Conservation (phyloP, 805 yeast species). For the Torulaspora indica region DNA sequence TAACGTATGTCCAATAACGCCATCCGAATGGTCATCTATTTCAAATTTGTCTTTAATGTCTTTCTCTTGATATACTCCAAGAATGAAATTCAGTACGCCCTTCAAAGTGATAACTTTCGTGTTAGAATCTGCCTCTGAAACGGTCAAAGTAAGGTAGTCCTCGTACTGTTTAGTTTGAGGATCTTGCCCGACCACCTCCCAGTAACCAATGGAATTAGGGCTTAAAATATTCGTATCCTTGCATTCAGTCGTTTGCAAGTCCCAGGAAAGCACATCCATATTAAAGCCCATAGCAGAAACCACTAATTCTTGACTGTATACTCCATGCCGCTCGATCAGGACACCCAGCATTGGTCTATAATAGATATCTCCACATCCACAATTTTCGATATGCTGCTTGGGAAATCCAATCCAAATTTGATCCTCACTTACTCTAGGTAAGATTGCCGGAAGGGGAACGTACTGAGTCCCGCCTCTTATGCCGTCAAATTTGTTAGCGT, state of each 20-base stretch:
- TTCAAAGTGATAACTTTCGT: slow-evolving; percentile 36
- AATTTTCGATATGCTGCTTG: slow-evolving; percentile 15
- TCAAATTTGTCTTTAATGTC: slow-evolving; percentile 13
- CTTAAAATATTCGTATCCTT: slow-evolving; percentile 14
- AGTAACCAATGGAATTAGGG: slow-evolving; percentile 18
- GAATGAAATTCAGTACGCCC: slow-evolving; percentile 38
- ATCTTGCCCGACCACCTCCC: slow-evolving; percentile 20
- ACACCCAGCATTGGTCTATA: slow-evolving; percentile 21
- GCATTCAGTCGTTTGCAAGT: slow-evolving; percentile 15
- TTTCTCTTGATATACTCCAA: slow-evolving; percentile 31
- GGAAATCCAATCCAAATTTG: slow-evolving; percentile 26
- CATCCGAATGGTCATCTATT: slow-evolving; percentile 9
- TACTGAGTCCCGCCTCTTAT: slow-evolving; percentile 26
- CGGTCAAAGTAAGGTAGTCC: slow-evolving; percentile 39
- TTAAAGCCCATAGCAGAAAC: slow-evolving; percentile 17
- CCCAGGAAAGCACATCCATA: slow-evolving; percentile 18
- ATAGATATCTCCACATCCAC: slow-evolving; percentile 21
- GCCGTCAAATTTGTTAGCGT: slow-evolving; percentile 13
- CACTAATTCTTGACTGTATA: slow-evolving; percentile 18
- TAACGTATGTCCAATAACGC: slow-evolving; percentile 14
- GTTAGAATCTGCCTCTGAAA: slow-evolving; percentile 41
- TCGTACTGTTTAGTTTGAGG: slow-evolving; percentile 19
- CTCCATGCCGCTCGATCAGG: slow-evolving; percentile 16
- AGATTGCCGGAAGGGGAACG: slow-evolving; percentile 15
- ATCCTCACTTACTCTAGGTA: slow-evolving; percentile 17